Base-by-base conservation (phyloP, 108 stramenopile species). In the Asterionellopsis glacialis region DNA sequence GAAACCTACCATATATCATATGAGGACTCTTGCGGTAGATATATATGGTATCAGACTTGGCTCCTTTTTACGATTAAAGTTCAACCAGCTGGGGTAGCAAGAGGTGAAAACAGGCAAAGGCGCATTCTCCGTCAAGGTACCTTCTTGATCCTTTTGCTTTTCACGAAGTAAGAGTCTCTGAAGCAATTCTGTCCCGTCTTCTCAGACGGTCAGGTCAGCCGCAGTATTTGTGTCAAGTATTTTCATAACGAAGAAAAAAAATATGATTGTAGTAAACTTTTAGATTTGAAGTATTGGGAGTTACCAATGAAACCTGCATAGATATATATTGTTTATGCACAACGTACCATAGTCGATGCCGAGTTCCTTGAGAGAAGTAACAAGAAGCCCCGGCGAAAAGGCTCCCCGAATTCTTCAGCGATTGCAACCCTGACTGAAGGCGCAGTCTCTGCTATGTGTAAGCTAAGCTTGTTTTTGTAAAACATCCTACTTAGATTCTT, bases 1-100 rank as follows among this genome's bases (percentile, higher is more conserved):
- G 33, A 33, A 33, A 33, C 33, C 33, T 33, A 33, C 33, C 33
- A 33, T 33, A 33, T 7, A 33, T 33, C 33, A 33, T 33, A 33
- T 33, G 33, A 7, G 33, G 33, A 33, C 33, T 33, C 33, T 33
- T 74, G 16, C 67, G 24, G 72, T 77, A 15, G 70, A 72, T 16
- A 81, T 40, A 52, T 77, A 69, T 11, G 80, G 77, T 22, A 77
- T 72, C 5, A 81, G 67, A 15, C 77, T 69, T 9, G 80, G 80
- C 33, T 62, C 44, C 51, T 57, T 59, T 18, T 69, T 58, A n/a
- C 74, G 69, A 10, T 77, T 65, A 18, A 60, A 62, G 42, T 77
- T 74, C 33, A 81, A 71, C 80, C 80, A 81, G 9, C 80, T 76
- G 14, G 80, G 80, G 45, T 76, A 81, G 39, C 80, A 81, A 9